phyloP scores from a whole-genome alignment of 192 early-diverging fungal species.

The Backusella macrospora region DNA sequence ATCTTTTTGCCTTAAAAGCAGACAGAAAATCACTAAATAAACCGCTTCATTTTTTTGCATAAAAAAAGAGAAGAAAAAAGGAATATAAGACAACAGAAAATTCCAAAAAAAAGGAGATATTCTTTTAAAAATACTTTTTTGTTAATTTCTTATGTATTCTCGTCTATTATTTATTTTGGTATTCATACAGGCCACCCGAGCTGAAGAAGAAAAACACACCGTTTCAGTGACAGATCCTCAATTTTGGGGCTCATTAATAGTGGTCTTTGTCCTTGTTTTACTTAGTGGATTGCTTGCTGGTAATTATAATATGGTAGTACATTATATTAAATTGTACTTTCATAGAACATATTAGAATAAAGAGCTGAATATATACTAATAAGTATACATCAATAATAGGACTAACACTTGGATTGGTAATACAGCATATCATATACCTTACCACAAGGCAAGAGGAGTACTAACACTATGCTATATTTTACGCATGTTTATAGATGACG shows the following conservation, averaged over 20 bases:
- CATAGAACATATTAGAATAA: no score
- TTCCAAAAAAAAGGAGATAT: neutral
- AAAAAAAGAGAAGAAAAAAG: neutral
- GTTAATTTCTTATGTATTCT: neutral
- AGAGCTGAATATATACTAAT: neutral
- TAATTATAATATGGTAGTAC: neutral
- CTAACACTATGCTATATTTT: neutral
- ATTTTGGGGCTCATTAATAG: slow-evolving; percentile 17
- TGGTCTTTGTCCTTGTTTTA: neutral
- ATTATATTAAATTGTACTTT: no score
- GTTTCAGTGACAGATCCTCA: neutral
- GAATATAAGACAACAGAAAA: neutral
- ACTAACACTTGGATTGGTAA: slow-evolving; percentile 44
- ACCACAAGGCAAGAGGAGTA: neutral
- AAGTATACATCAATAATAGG: slow-evolving; percentile 22
- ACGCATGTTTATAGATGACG: slow-evolving; percentile 56
- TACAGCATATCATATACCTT: no score
- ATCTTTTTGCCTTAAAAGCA: neutral
- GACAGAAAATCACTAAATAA: slow-evolving; percentile 2
- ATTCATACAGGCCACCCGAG: neutral
- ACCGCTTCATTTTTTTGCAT: neutral
- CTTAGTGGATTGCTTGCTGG: slow-evolving; percentile 22
- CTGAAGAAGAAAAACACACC: neutral
- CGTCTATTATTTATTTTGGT: neutral
- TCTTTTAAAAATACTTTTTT: neutral